Conservation (phyloP, 805 yeast genomes). For the Ogataea trehaloabstinens region DNA sequence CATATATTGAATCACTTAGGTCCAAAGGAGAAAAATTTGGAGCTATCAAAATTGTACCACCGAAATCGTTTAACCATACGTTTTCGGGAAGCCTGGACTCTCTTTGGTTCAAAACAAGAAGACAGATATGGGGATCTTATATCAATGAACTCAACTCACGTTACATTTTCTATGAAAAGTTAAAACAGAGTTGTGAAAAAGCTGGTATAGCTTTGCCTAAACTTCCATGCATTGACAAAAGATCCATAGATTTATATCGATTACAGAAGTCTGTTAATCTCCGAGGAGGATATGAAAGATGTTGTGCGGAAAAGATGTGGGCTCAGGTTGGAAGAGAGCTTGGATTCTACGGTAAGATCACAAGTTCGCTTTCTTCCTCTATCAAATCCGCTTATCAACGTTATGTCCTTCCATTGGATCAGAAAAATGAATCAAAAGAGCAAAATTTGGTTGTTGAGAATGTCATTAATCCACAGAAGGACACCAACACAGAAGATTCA, state of each 20-base stretch:
- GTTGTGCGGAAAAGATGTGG: conserved; percentile 71
- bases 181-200: conserved; percentile 36
- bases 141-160: conserved; percentile 43
- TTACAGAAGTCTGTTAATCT: conserved; percentile 55
- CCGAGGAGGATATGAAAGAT: conserved; percentile 65
- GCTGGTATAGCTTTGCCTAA: conserved; percentile 35
- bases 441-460: conserved; percentile 10
- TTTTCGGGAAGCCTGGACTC: conserved; percentile 42
- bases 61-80: conserved; percentile 38
- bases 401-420: conserved; percentile 32
- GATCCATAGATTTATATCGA: conserved; percentile 62
- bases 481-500: conserved; percentile 1
- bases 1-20: conserved; percentile 54
- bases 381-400: conserved; percentile 58
- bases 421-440: conserved; percentile 8
- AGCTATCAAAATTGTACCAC: conserved; percentile 73
- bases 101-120: conserved; percentile 50
- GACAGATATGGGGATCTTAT: conserved; percentile 45
- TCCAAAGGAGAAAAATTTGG: conserved; percentile 61
- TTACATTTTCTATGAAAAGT: conserved; percentile 45
- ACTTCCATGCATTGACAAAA: conserved; percentile 65
- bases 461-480: conserved; percentile 3
- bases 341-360: conserved; percentile 70
- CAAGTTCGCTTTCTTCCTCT: conserved; percentile 69
- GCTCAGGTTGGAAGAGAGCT: conserved; percentile 79